Conservation (phyloP, 768 basidiomycete genomes). For the Boletus sp. region DNA sequence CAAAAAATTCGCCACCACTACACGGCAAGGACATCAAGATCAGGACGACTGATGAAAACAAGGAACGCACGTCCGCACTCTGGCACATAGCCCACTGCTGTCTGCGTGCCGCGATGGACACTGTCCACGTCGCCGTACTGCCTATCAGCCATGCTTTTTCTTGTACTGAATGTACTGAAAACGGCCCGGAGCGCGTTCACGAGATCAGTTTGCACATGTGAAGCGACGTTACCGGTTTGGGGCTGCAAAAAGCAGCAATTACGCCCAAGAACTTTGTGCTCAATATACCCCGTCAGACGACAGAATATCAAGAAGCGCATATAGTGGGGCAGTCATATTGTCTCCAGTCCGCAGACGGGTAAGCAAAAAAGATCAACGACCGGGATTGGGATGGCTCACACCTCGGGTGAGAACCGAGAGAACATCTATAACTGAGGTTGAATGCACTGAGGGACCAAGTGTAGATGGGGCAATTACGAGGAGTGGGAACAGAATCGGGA, state of each 20-base stretch:
- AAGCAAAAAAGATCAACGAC: slow-evolving; percentile 86
- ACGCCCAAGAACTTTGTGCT: slow-evolving; percentile 74
- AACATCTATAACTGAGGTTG: slow-evolving; percentile 87
- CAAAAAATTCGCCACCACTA: neutral
- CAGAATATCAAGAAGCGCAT: slow-evolving; percentile 84
- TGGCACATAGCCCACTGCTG: neutral
- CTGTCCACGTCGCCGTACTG: neutral
- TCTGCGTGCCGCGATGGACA: neutral
- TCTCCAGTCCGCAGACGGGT: slow-evolving; percentile 79
- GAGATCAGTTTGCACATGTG: slow-evolving; percentile 61
- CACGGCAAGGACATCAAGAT: neutral
- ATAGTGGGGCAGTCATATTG: slow-evolving; percentile 83
- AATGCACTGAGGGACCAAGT: slow-evolving; percentile 65
- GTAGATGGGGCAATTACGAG: slow-evolving; percentile 31
- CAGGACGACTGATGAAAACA: neutral
- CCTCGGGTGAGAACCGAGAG: slow-evolving; percentile 79
- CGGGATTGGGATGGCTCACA: slow-evolving; percentile 70
- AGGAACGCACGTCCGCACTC: too few species aligned
- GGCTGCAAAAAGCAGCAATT: slow-evolving; percentile 92
- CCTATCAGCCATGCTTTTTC: neutral
- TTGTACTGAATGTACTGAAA: too few species aligned
- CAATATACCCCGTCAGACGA: slow-evolving; percentile 68
- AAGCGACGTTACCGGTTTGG: slow-evolving; percentile 56
- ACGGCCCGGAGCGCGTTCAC: slow-evolving; percentile 15
- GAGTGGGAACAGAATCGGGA: neutral